Base-by-base conservation (phyloP, 495 filamentous ascomycete genomes). In the Neurospora sp. region DNA sequence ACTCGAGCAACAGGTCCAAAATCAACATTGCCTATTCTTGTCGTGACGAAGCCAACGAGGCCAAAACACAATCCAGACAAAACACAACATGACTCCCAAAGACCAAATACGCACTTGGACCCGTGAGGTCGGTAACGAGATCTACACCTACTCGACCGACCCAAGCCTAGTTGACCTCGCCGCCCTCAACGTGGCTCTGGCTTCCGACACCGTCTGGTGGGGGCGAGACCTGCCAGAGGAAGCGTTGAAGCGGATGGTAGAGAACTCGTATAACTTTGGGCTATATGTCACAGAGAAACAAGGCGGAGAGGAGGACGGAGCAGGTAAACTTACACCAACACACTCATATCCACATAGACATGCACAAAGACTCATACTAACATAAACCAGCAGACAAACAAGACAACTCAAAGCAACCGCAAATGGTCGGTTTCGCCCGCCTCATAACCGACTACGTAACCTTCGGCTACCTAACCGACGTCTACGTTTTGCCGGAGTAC, bases 391-490 rank as follows among this genome's bases (percentile, higher is more conserved):
- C 27, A 31, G 27, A 27, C 27, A 27, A 27, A 27, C 2, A 27
- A 27, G 27, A 27, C 27, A 27, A 27, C 27, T 27, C 27, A 27
- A 78, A 35, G 40, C 59, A 1, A 22, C 41, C 10, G 20, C 37
- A 71, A 40, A 78, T 83, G 77, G 83, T 92, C 44, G 91, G 90
- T 8, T 81, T 92, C 22, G 89, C 86, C 10, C 84, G 91, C 9
- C 77, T 91, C 8, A 78, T 92, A 35, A 93, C 91, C 0, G 91
- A 92, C 75, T 78, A 86, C 73, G 83, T 88, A 12, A 90, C 89
- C 0, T 87, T 91, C 73, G 89, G 84, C n/a, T 93, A 91, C 75
- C 81, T 92, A 31, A 91, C 91, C 10, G 91, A 92, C 72, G 87
- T 93, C 31, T 93, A 89, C 73, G 80, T 93, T 7, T 72, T 88